phyloP scores from a whole-genome alignment of 768 basidiomycete genomes.

The Mycena metata region DNA sequence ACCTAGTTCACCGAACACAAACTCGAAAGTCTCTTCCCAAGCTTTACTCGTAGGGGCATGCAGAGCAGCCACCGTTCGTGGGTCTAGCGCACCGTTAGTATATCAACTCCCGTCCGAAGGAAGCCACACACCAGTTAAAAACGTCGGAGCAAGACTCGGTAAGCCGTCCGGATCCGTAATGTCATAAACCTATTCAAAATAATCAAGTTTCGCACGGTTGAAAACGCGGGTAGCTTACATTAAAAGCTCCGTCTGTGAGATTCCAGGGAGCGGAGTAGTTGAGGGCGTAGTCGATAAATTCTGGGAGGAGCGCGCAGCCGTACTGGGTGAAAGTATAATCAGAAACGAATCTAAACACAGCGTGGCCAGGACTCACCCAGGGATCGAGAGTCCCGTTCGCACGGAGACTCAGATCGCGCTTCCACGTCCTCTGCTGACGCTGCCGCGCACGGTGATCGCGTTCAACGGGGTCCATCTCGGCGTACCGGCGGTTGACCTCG shows the following conservation, averaged over 20 bases:
- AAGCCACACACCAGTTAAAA: constrained; percentile 68
- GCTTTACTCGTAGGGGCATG: constrained; percentile 76
- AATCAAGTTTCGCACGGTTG: neutral
- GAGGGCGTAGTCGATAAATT: constrained; percentile 78
- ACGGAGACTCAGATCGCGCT: constrained; percentile 61
- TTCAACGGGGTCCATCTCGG: constrained; percentile 41
- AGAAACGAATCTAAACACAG: neutral
- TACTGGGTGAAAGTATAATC: constrained; percentile 53
- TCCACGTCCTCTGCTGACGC: constrained; percentile 51
- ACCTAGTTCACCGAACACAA: constrained; percentile 54
- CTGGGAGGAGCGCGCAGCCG: constrained; percentile 73
- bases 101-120: neutral
- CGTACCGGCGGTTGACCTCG: constrained; percentile 41
- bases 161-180: constrained; percentile 64
- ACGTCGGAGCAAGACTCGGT: constrained; percentile 63
- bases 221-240: constrained; percentile 47
- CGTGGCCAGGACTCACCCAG: constrained; percentile 53
- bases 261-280: constrained; percentile 80
- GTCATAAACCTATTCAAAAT: constrained; percentile 62
- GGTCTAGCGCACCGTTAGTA: constrained; percentile 53
- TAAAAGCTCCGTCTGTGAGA: constrained; percentile 39
- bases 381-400: constrained; percentile 70
- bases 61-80: constrained; percentile 67
- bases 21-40: constrained; percentile 55
- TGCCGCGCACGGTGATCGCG: constrained; percentile 45